A percentile compares a stretch with the other conserved stretches of the same genome.
Conservation (phyloP, 495 filamentous ascomycete genomes). For the Amphirosellinia nigrospora region DNA sequence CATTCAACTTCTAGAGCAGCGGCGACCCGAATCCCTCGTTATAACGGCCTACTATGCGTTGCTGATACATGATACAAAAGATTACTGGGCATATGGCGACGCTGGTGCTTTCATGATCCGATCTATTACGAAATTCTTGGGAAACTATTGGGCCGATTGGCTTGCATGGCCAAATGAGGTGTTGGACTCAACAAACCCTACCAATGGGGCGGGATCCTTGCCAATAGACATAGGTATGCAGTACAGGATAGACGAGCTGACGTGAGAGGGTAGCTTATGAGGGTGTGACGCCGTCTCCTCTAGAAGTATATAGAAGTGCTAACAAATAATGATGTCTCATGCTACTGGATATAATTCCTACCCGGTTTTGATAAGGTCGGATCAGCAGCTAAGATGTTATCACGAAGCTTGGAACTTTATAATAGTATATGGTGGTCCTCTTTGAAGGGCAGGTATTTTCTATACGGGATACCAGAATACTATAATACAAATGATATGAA, state of each 20-base stretch:
- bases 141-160: conserved; percentile 42
- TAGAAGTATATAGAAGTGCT: background rate
- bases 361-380: background rate
- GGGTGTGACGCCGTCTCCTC: background rate
- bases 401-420: background rate
- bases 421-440: background rate
- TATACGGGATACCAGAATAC: background rate
- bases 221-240: conserved; percentile 5
- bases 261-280: background rate
- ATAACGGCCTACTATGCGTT: conserved; percentile 51
- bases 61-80: conserved; percentile 39
- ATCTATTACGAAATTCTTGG: conserved; percentile 42
- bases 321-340: background rate
- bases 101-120: conserved; percentile 40
- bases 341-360: no score
- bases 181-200: background rate
- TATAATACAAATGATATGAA: background rate
- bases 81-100: conserved; percentile 48
- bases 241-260: background rate
- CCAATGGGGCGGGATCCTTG: background rate
- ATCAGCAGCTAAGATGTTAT: background rate
- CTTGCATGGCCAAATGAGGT: conserved; percentile 44
- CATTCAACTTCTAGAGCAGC: conserved; percentile 40
- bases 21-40: conserved; percentile 49
- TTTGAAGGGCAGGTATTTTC: background rate